A percentile compares a stretch with the other conserved stretches of the same genome.
Evolutionary conservation across 2,329 filamentous ascomycete species (phyloP).

Genomic region (Beauveria pseudobassiana): DNA sequence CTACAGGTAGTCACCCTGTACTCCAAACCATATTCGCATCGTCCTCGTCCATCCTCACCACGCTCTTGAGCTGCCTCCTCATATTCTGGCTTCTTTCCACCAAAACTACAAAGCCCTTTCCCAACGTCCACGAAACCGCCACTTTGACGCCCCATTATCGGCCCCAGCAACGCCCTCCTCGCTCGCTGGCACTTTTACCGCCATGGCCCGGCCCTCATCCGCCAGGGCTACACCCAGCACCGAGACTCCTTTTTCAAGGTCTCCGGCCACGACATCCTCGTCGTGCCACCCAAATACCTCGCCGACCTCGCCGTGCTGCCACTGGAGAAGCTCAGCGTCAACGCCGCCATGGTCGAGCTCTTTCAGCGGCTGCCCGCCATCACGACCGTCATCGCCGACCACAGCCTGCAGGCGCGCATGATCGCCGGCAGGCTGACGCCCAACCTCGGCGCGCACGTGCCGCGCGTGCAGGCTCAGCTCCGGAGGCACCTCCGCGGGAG

Average conservation of each 20-base stretch:
- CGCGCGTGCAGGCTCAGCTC: neutral
- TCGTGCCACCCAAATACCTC: constrained; percentile 1
- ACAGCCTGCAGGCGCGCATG: constrained; percentile 4
- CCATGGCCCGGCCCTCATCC: constrained; percentile 1
- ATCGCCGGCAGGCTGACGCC: neutral
- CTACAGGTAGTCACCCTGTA: neutral
- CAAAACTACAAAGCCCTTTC: neutral
- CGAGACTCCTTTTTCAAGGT: constrained; percentile 5
- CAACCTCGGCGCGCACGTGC: neutral
- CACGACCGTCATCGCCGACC: constrained; percentile 3
- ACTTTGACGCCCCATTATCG: constrained; percentile 2
- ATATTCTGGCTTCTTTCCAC: neutral
- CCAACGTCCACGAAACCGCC: neutral
- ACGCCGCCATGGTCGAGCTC: constrained; percentile 4
- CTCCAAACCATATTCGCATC: no score
- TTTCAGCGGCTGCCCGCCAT: constrained; percentile 1
- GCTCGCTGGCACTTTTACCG: constrained; percentile 4
- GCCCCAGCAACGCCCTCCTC: neutral
- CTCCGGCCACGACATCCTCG: neutral
- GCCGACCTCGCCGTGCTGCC: constrained; percentile 1
- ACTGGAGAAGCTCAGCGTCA: constrained; percentile 4
- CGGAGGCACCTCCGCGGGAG: neutral
- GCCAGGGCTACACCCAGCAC: constrained; percentile 1
- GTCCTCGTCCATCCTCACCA: no score
- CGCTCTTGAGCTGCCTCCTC: neutral